Base-by-base conservation (phyloP, 768 basidiomycete species). In the Clavaria fumosa region DNA sequence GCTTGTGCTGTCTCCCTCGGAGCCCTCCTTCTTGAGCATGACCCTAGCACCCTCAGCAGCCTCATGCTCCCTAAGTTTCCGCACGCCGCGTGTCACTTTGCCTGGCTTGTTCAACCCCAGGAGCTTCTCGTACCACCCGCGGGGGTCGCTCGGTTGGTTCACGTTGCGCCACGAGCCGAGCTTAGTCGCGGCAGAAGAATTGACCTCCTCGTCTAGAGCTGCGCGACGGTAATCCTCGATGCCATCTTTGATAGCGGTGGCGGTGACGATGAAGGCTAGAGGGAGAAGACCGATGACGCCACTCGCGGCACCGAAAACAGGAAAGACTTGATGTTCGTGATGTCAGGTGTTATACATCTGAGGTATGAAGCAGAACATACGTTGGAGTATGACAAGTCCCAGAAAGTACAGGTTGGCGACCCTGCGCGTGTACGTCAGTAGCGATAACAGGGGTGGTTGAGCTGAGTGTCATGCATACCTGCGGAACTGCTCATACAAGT, bases 201-300 rank as follows among this genome's bases (percentile, higher is more conserved):
- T 99, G 46, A 96, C 91, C 50, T 89, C 77, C 43, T 95, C 82
- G 53, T 99, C 93, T 27, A 91, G 66, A 6, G 58, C 48, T 7
- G 80, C 81, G 35, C 93, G 77, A n/a, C 91, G 76, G 53, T 86
- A 91, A 58, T 99, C 93, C 59, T 97, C 93, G 23, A 96, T 63
- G 5, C 80, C 93, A 53, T 99, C 93, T 58, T 96, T 99, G 63
- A 95, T 70, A 3, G 81, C 91, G 11, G 93, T 96, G 35, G 93
- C 80, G 20, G 63, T 53, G 27, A 99, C 55, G 45, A 97, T 93
- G 58, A 91, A 85, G 26, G 82, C 61, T 5, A 96, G 67, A 0
- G 93, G 93, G 3, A 96, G 59, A 48, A 83, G 79, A 3, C 88
- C 74, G 42, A 86, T 73, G 31, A 78, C 68, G 1, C 86, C 79